These are phyloP conservation scores for Tylopilus plumbeoviolaceoides DNA, from an alignment of 768 basidiomycete genomes.

Conservation along the genomic window DNA sequence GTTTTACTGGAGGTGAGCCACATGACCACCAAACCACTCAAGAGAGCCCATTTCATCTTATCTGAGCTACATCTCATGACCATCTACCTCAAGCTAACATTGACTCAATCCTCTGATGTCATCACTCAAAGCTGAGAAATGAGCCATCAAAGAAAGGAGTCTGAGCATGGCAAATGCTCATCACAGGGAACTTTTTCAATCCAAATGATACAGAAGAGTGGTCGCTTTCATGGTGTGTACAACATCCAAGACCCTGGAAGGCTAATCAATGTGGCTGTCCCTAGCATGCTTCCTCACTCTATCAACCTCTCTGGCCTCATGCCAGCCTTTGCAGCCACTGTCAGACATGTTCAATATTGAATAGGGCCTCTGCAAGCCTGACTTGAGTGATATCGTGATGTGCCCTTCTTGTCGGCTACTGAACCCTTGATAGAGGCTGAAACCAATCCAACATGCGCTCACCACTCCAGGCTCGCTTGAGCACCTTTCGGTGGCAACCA, in stretches of 20 bases:
- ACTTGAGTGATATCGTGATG: conserved; percentile 72
- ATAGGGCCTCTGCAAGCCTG: conserved; percentile 86
- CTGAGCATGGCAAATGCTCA: conserved; percentile 60
- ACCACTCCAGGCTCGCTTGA: conserved; percentile 78
- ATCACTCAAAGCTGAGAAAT: conserved; percentile 75
- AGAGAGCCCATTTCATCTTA: conserved; percentile 87
- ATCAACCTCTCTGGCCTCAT: conserved; percentile 81
- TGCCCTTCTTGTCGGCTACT: background rate
- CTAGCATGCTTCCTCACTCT: conserved; percentile 62
- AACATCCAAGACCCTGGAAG: background rate
- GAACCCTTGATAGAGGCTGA: conserved; percentile 53
- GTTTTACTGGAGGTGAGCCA: no score
- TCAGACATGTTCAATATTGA: conserved; percentile 91
- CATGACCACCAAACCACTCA: conserved; percentile 63
- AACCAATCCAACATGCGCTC: conserved; percentile 85
- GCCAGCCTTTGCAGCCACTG: conserved; percentile 64
- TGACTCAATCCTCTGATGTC: conserved; percentile 82
- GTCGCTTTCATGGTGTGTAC: conserved; percentile 61
- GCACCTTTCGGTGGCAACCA: conserved; percentile 83
- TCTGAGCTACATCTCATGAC: conserved; percentile 81
- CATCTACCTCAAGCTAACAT: conserved; percentile 84
- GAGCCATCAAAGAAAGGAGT: conserved; percentile 72
- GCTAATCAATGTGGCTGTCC: background rate
- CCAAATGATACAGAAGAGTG: conserved; percentile 49
- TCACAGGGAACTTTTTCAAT: conserved; percentile 48